These are phyloP conservation scores for Chloroidium sp. DNA, from an alignment of 163 green algal species.

Conservation along the genomic window DNA sequence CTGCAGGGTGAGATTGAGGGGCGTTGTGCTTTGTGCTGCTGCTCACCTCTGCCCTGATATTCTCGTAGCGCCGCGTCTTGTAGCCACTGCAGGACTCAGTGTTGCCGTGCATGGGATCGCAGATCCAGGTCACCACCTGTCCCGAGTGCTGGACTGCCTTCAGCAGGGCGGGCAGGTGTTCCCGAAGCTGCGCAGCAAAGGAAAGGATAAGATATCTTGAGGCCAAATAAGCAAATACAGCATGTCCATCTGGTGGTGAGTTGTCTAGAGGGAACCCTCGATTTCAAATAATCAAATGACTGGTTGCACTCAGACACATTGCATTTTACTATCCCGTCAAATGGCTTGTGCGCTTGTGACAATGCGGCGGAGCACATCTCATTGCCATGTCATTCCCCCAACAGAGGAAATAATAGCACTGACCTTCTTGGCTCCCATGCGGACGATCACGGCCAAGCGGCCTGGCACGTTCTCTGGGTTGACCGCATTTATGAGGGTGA, in stretches of 20 bases:
- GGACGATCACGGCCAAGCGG: constrained; percentile 86
- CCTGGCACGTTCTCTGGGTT: constrained; percentile 95
- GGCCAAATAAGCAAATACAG: too few relatives aligned
- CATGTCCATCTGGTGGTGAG: too few relatives aligned
- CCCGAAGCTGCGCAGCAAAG: constrained; percentile 39
- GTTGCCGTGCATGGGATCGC: constrained; percentile 99
- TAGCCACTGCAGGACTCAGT: constrained; percentile 85
- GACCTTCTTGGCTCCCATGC: constrained; percentile 88
- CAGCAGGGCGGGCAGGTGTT: constrained; percentile 76
- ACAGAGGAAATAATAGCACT: not conserved
- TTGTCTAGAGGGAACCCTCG: too few relatives aligned
- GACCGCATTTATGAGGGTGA: constrained; percentile 74
- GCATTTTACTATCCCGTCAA: too few relatives aligned
- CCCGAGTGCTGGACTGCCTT: constrained; percentile 61
- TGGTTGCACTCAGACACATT: too few relatives aligned
- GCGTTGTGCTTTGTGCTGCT: not conserved
- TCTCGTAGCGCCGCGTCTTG: constrained; percentile 96
- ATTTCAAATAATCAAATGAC: too few relatives aligned
- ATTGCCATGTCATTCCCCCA: too few relatives aligned
- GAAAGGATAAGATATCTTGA: not conserved
- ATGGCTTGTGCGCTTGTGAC: too few relatives aligned
- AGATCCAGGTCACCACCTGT: constrained; percentile 91
- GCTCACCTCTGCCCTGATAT: constrained; percentile 71
- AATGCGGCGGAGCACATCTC: too few relatives aligned
- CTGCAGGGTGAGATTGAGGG: too few relatives aligned